Conservation (phyloP, 345 rosid species). For the Lepidium africanum region DNA sequence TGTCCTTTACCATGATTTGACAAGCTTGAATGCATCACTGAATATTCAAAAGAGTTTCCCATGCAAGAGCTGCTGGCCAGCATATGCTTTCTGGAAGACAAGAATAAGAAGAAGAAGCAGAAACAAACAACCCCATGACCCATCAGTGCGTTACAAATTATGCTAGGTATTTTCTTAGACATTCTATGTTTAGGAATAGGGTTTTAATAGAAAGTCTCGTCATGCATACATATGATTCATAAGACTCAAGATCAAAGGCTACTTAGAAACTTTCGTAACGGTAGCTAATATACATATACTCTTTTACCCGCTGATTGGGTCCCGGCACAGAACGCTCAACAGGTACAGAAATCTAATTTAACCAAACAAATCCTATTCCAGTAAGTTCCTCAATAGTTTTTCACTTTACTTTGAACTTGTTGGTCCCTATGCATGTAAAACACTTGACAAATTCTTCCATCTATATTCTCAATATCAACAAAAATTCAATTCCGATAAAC, state of each 20-base stretch:
- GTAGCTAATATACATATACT: not conserved
- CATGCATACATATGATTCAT: not conserved
- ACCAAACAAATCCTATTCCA: not conserved
- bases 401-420: not conserved
- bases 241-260: slow-evolving; percentile 7
- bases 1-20: slow-evolving; percentile 39
- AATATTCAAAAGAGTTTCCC: slow-evolving; percentile 45
- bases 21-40: slow-evolving; percentile 42
- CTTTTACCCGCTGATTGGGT: not conserved
- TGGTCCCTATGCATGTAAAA: slow-evolving; percentile 6
- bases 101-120: slow-evolving; percentile 17
- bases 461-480: not conserved
- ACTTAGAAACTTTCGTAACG: not conserved
- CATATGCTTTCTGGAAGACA: slow-evolving; percentile 43
- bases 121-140: slow-evolving; percentile 27
- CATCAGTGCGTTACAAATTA: slow-evolving; percentile 23
- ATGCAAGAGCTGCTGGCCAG: slow-evolving; percentile 46
- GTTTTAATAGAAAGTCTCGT: not conserved
- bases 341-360: not conserved
- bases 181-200: not conserved
- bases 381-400: not conserved
- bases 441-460: not conserved
- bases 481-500: slow-evolving; percentile 11
- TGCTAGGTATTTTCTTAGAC: slow-evolving; percentile 10
- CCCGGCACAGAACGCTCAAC: slow-evolving; percentile 1